Percentiles rank a stretch among this genome's conserved stretches.
These are phyloP conservation scores for Suillus variegatus DNA, from an alignment of 768 basidiomycete genomes.

Conservation along the genomic window DNA sequence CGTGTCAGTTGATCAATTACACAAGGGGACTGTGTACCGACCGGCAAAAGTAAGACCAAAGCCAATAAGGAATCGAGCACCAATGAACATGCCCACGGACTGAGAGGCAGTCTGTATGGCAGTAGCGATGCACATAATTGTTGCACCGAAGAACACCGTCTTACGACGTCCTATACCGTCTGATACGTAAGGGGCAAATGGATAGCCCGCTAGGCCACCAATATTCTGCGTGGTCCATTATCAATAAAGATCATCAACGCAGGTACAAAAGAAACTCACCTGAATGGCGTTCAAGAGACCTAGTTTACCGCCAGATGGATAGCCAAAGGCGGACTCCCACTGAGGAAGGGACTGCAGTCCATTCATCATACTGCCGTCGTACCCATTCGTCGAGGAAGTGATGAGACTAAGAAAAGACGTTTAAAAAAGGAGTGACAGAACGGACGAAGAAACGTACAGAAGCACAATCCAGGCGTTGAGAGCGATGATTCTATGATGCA, in stretches of 20 bases:
- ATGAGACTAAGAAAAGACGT: conserved; percentile 49
- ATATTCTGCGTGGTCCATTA: conserved; percentile 51
- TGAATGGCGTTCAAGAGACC: conserved; percentile 78
- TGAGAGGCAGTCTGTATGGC: conserved; percentile 72
- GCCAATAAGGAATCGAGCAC: conserved; percentile 76
- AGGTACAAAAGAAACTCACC: conserved; percentile 33
- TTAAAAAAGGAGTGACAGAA: conserved; percentile 7
- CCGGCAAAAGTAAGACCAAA: conserved; percentile 76
- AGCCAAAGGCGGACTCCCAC: conserved; percentile 64
- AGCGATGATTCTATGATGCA: conserved; percentile 46
- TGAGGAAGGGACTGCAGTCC: conserved; percentile 67
- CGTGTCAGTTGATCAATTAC: conserved; percentile 5
- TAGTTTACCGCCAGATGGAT: conserved; percentile 57
- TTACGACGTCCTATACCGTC: conserved; percentile 71
- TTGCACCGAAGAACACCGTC: conserved; percentile 67
- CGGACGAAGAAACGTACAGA: conserved; percentile 41
- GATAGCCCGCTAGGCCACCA: conserved; percentile 65
- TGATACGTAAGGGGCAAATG: conserved; percentile 70
- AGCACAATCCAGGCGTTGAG: conserved; percentile 74
- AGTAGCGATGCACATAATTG: conserved; percentile 70
- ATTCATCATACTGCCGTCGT: conserved; percentile 82
- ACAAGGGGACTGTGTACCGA: conserved; percentile 23
- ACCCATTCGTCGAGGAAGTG: conserved; percentile 76
- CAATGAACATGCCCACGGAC: conserved; percentile 78
- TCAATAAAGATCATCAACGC: not conserved